phyloP scores from a whole-genome alignment of 148 eudicot genomes.

The Camellia lanceoleosa region DNA sequence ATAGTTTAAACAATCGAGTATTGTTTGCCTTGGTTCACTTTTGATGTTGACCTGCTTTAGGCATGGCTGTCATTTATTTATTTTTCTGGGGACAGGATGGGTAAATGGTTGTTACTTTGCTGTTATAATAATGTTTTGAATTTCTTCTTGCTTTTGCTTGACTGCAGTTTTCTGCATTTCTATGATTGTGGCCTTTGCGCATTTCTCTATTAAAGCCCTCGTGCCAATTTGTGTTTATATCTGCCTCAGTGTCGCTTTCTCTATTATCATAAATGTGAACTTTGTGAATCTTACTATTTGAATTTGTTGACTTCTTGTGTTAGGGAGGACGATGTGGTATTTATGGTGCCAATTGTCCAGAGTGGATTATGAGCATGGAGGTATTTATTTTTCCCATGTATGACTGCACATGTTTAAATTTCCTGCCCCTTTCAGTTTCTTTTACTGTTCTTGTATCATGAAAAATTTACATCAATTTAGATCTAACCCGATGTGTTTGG shows the following conservation, averaged over 20 bases:
- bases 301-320: slow-evolving; percentile 19
- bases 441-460: background rate
- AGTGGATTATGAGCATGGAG: slow-evolving; percentile 99
- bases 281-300: slow-evolving; percentile 2
- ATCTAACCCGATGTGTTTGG: background rate
- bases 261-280: background rate
- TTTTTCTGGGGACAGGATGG: background rate
- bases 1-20: too few relatives aligned
- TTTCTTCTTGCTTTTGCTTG: background rate
- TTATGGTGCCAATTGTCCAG: slow-evolving; percentile 77
- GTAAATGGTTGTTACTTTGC: background rate
- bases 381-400: slow-evolving; percentile 28
- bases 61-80: background rate
- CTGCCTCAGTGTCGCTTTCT: background rate
- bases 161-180: background rate
- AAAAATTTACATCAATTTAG: background rate
- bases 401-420: too few relatives aligned
- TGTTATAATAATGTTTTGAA: background rate
- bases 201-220: background rate
- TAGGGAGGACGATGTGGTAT: slow-evolving; percentile 94
- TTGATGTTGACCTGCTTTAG: background rate
- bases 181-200: background rate
- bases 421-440: background rate
- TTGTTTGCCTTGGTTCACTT: background rate
- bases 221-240: background rate